phyloP scores from a whole-genome alignment of 805 yeast genomes.

The Priceomyces medius region DNA sequence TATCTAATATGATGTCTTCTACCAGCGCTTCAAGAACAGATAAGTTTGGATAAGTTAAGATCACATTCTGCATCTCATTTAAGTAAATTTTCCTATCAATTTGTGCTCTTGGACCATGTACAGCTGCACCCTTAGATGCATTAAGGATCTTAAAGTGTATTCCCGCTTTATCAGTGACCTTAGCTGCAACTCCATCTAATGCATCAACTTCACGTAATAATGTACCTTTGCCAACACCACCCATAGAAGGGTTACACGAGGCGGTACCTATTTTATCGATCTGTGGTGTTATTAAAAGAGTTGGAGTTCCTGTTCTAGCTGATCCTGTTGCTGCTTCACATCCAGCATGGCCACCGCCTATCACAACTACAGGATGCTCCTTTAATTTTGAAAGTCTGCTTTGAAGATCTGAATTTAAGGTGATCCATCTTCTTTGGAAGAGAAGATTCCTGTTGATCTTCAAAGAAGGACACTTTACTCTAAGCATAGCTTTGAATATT shows the following conservation, averaged over 20 bases:
- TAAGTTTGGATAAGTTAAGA: conserved; percentile 56
- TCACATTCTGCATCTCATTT: conserved; percentile 70
- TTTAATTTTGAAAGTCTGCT: conserved; percentile 26
- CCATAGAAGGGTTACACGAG: conserved; percentile 96
- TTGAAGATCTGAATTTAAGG: conserved; percentile 37
- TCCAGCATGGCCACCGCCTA: conserved; percentile 99
- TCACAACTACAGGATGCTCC: conserved; percentile 69
- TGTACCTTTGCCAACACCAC: conserved; percentile 98
- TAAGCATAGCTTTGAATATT: too few relatives aligned
- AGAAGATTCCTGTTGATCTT: not conserved
- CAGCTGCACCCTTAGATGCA: conserved; percentile 89
- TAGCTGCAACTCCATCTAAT: conserved; percentile 84
- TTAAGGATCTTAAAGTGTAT: conserved; percentile 87
- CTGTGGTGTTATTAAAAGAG: conserved; percentile 76
- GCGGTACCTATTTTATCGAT: conserved; percentile 82
- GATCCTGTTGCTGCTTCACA: conserved; percentile 95
- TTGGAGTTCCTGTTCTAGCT: conserved; percentile 74
- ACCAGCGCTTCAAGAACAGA: conserved; percentile 71
- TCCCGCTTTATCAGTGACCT: conserved; percentile 89
- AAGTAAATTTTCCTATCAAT: conserved; percentile 83
- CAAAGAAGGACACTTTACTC: not conserved
- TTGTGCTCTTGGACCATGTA: conserved; percentile 98
- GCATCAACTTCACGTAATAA: conserved; percentile 92
- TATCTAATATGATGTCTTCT: conserved; percentile 74
- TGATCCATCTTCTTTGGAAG: conserved; percentile 14